Evolutionary conservation across 306 rosid genomes (phyloP).

Genomic region (Casuarina glauca): DNA sequence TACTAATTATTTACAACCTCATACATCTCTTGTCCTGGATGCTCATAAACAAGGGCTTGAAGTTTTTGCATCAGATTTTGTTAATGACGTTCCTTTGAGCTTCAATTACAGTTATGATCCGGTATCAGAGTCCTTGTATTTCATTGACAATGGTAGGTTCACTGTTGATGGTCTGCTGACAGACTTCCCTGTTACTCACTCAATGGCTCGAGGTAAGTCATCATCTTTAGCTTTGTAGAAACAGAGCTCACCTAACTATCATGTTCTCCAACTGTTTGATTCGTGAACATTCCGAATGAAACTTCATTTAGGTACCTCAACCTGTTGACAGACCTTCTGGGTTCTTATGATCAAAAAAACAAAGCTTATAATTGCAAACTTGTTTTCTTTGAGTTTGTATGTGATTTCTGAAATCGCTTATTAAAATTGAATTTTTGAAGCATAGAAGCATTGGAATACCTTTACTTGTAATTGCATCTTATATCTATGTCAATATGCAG

Average conservation of each 20-base stretch:
- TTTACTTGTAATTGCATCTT: not conserved
- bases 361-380: not conserved
- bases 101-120: constrained; percentile 85
- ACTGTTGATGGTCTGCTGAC: constrained; percentile 83
- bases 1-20: constrained; percentile 52
- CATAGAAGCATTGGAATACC: not conserved
- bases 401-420: no score
- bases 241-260: not conserved
- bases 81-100: constrained; percentile 56
- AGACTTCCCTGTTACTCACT: constrained; percentile 80
- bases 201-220: constrained; percentile 61
- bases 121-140: constrained; percentile 61
- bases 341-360: not conserved
- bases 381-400: not conserved
- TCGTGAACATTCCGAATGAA: not conserved
- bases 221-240: constrained; percentile 11
- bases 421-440: not conserved
- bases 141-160: constrained; percentile 68
- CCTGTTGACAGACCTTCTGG: not conserved
- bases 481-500: no score
- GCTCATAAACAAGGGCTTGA: constrained; percentile 76
- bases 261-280: not conserved
- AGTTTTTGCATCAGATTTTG: constrained; percentile 70
- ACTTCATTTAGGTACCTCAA: not conserved
- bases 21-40: constrained; percentile 69